Evolutionary conservation across 1,139 yeast species (phyloP).

Genomic region (Geotrichum histeridarum): DNA sequence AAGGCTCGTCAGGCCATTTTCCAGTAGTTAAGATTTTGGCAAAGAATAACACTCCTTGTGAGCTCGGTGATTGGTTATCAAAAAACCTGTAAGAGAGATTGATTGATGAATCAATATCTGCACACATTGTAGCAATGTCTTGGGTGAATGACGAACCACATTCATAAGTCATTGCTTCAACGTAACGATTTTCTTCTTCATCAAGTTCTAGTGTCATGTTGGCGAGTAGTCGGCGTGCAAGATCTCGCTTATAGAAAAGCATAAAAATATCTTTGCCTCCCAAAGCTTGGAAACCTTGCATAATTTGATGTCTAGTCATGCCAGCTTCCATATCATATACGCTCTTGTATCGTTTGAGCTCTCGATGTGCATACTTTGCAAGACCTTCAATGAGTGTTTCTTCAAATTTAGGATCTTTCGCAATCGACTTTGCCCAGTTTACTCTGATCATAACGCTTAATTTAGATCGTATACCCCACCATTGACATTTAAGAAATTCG

Average conservation of each 20-base stretch:
- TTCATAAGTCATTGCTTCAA: not conserved
- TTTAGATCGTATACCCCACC: too few relatives aligned
- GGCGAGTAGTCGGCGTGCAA: not conserved
- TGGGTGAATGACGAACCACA: not conserved
- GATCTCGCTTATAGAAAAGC: slow-evolving; percentile 1
- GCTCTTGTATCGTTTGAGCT: too few relatives aligned
- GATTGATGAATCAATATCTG: not conserved
- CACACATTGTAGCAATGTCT: not conserved
- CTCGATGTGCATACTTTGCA: too few relatives aligned
- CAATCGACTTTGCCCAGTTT: too few relatives aligned
- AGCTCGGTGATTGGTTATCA: not conserved
- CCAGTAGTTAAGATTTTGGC: not conserved
- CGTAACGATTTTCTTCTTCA: not conserved
- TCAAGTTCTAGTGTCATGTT: not conserved
- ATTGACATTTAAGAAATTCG: too few relatives aligned
- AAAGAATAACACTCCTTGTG: not conserved
- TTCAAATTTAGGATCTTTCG: too few relatives aligned
- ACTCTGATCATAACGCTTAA: too few relatives aligned
- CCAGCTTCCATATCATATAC: too few relatives aligned
- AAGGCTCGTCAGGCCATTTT: slow-evolving; percentile 1
- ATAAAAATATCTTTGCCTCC: not conserved
- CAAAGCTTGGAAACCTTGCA: not conserved
- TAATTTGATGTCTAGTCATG: too few relatives aligned
- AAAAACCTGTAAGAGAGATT: not conserved
- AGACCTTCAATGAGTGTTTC: too few relatives aligned